Conservation (phyloP, 2,329 filamentous ascomycete species). For the Chlorencoelia australis region DNA sequence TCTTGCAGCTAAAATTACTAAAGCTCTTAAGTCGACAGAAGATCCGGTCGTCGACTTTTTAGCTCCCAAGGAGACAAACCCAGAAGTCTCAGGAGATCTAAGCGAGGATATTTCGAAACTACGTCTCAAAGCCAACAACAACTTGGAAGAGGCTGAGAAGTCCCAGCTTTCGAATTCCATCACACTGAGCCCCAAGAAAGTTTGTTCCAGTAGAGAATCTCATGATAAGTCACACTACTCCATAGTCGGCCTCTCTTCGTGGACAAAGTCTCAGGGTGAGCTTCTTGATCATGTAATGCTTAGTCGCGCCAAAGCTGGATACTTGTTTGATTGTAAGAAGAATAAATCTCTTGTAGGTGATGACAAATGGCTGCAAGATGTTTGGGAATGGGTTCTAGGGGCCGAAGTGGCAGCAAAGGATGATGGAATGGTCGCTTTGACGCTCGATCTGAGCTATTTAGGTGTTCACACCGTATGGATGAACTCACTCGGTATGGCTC, state of each 20-base stretch:
- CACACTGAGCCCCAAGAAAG: slow-evolving; percentile 1
- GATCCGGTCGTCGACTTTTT: slow-evolving; percentile 2
- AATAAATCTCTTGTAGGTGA: slow-evolving; percentile 61
- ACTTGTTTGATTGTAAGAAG: slow-evolving; percentile 51
- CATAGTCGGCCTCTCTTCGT: slow-evolving; percentile 5
- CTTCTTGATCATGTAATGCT: slow-evolving; percentile 43
- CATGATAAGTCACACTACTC: slow-evolving; percentile 43
- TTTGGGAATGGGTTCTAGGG: slow-evolving; percentile 71
- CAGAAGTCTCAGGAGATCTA: slow-evolving; percentile 1
- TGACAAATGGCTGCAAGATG: slow-evolving; percentile 63
- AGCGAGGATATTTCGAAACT: slow-evolving; percentile 11
- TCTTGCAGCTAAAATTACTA: slow-evolving; percentile 24
- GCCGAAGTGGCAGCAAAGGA: slow-evolving; percentile 54
- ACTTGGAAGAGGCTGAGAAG: background rate
- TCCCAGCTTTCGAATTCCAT: background rate
- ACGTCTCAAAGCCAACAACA: slow-evolving; percentile 2
- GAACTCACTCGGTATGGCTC: slow-evolving; percentile 47
- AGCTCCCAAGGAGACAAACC: background rate
- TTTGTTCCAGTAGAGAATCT: slow-evolving; percentile 41
- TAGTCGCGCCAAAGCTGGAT: slow-evolving; percentile 49
- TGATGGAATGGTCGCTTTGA: slow-evolving; percentile 59
- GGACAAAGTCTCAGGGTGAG: slow-evolving; percentile 11
- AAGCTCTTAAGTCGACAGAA: slow-evolving; percentile 9
- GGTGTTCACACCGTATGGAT: slow-evolving; percentile 66
- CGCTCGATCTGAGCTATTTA: slow-evolving; percentile 64